These are phyloP conservation scores for Brassica rapa DNA, from an alignment of 345 rosid species.

Conservation along the genomic window DNA sequence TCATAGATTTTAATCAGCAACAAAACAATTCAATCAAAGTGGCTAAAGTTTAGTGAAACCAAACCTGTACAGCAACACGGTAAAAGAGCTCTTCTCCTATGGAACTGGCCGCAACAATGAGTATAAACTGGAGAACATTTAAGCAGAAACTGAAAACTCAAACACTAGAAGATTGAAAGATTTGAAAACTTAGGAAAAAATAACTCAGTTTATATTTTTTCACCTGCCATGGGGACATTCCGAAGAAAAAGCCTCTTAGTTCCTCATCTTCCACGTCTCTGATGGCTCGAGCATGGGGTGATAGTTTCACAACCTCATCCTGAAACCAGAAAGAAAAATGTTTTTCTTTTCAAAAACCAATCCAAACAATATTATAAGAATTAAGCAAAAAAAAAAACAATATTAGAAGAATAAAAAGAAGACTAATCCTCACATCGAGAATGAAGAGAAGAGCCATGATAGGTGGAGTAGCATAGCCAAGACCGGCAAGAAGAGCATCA, in stretches of 20 bases:
- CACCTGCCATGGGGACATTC: constrained; percentile 99
- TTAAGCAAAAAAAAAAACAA: background rate
- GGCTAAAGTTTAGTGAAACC: background rate
- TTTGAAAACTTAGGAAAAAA: background rate
- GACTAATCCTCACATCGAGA: constrained; percentile 58
- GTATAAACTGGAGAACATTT: constrained; percentile 57
- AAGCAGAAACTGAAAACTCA: constrained; percentile 6
- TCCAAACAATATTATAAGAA: background rate
- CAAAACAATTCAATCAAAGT: background rate
- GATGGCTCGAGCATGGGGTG: constrained; percentile 96
- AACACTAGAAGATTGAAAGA: background rate
- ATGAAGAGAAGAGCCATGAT: constrained; percentile 96
- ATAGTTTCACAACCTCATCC: constrained; percentile 97
- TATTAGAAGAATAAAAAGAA: background rate
- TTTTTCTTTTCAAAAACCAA: background rate
- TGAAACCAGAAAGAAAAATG: background rate
- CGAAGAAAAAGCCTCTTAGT: constrained; percentile 90
- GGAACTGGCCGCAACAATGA: constrained; percentile 87
- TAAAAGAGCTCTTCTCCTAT: constrained; percentile 99
- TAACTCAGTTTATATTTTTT: background rate
- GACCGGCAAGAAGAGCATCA: constrained; percentile 76
- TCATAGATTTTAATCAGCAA: background rate
- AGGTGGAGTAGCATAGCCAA: constrained; percentile 93
- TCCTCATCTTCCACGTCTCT: constrained; percentile 99
- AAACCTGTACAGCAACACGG: constrained; percentile 94